These are phyloP conservation scores for Hibiscus trionum DNA, from an alignment of 345 rosid species.

Conservation along the genomic window DNA sequence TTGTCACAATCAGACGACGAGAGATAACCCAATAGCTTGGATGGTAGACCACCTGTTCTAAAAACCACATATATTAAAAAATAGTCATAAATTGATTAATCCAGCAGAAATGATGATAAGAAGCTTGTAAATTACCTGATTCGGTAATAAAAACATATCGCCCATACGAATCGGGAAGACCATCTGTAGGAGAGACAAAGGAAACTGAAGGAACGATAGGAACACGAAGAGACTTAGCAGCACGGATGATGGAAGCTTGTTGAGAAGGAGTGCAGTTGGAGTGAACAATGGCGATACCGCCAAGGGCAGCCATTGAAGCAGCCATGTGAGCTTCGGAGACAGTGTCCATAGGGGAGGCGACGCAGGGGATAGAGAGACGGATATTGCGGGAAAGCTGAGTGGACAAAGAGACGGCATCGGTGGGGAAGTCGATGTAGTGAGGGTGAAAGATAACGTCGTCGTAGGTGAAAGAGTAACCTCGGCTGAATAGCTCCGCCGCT, in stretches of 20 bases:
- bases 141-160: constrained; percentile 30
- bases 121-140: constrained; percentile 18
- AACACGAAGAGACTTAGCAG: constrained; percentile 57
- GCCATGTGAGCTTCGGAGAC: constrained; percentile 90
- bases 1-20: constrained; percentile 46
- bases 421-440: constrained; percentile 82
- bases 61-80: neutral
- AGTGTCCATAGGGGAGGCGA: constrained; percentile 97
- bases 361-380: constrained; percentile 65
- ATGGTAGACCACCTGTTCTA: constrained; percentile 33
- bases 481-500: constrained; percentile 55
- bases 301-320: constrained; percentile 76
- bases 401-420: constrained; percentile 68
- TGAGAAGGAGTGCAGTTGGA: constrained; percentile 45
- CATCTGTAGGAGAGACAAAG: constrained; percentile 35
- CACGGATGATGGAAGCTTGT: constrained; percentile 55
- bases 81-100: neutral
- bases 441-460: constrained; percentile 92
- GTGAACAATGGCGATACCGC: constrained; percentile 76
- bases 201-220: constrained; percentile 55
- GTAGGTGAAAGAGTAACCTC: constrained; percentile 83
- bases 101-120: neutral
- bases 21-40: constrained; percentile 56
- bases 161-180: constrained; percentile 17
- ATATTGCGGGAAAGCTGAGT: constrained; percentile 63